Evolutionary conservation across 176 grass and related monocot genomes (phyloP).

Genomic region (Oryza meridionalis): DNA sequence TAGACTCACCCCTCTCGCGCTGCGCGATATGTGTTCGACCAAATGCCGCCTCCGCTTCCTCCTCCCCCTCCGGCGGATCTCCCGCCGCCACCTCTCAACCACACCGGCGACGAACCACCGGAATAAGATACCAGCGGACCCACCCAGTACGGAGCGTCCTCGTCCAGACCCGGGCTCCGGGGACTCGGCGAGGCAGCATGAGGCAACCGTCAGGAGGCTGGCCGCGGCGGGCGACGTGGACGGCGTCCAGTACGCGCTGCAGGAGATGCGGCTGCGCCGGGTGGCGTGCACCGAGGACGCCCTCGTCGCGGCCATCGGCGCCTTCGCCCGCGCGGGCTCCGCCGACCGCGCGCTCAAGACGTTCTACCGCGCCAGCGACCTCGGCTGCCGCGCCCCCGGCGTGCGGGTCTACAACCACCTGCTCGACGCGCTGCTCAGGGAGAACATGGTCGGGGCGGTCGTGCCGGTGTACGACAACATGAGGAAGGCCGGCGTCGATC

Average conservation of each 20-base stretch:
- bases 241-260: constrained; percentile 67
- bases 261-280: constrained; percentile 73
- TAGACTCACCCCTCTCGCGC: too few species aligned
- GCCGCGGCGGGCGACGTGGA: constrained; percentile 63
- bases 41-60: constrained; percentile 39
- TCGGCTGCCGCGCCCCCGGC: constrained; percentile 54
- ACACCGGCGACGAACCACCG: neutral
- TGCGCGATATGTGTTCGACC: constrained; percentile 54
- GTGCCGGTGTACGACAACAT: constrained; percentile 63
- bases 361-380: constrained; percentile 78
- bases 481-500: constrained; percentile 60
- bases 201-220: constrained; percentile 65
- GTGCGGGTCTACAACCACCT: constrained; percentile 85
- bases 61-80: neutral
- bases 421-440: constrained; percentile 69
- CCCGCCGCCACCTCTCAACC: constrained; percentile 23
- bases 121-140: neutral
- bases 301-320: constrained; percentile 52
- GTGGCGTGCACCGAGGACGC: constrained; percentile 60
- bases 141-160: neutral
- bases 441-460: constrained; percentile 63
- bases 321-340: constrained; percentile 62
- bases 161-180: neutral
- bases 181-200: constrained; percentile 46
- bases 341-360: constrained; percentile 71